phyloP scores from a whole-genome alignment of 768 basidiomycete genomes.

The Rhizopogon vulgaris region DNA sequence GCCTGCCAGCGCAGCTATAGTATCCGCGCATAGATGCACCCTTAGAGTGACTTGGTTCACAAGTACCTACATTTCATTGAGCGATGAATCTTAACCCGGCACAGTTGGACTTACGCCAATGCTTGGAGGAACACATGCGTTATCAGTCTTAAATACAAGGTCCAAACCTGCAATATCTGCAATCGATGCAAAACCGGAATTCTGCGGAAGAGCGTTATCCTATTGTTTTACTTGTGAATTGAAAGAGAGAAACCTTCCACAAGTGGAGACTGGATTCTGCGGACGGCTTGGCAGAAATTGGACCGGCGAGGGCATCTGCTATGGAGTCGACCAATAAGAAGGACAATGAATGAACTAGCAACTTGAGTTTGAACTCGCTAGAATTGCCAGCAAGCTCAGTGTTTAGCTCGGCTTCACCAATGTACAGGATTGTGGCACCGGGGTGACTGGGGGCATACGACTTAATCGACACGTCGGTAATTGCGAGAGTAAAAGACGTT shows the following conservation, averaged over 20 bases:
- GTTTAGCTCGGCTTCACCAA: slow-evolving; percentile 61
- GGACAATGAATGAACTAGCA: slow-evolving; percentile 43
- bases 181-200: slow-evolving; percentile 63
- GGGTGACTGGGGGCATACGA: slow-evolving; percentile 48
- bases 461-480: slow-evolving; percentile 64
- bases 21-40: slow-evolving; percentile 76
- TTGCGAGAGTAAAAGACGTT: slow-evolving; percentile 60
- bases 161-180: slow-evolving; percentile 51
- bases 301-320: slow-evolving; percentile 18
- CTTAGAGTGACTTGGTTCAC: slow-evolving; percentile 48
- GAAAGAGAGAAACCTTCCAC: slow-evolving; percentile 60
- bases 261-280: slow-evolving; percentile 32
- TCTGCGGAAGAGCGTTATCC: slow-evolving; percentile 28
- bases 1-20: slow-evolving; percentile 49
- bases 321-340: slow-evolving; percentile 53
- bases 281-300: slow-evolving; percentile 13
- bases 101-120: slow-evolving; percentile 31
- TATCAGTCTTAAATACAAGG: slow-evolving; percentile 31
- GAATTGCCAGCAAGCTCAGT: slow-evolving; percentile 72
- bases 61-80: slow-evolving; percentile 37
- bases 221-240: not conserved
- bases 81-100: not conserved
- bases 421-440: slow-evolving; percentile 61
- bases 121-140: slow-evolving; percentile 24
- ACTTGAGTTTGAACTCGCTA: slow-evolving; percentile 43